Conservation (phyloP, 2,329 filamentous ascomycete species). For the Davidsoniella neocaledoniae region DNA sequence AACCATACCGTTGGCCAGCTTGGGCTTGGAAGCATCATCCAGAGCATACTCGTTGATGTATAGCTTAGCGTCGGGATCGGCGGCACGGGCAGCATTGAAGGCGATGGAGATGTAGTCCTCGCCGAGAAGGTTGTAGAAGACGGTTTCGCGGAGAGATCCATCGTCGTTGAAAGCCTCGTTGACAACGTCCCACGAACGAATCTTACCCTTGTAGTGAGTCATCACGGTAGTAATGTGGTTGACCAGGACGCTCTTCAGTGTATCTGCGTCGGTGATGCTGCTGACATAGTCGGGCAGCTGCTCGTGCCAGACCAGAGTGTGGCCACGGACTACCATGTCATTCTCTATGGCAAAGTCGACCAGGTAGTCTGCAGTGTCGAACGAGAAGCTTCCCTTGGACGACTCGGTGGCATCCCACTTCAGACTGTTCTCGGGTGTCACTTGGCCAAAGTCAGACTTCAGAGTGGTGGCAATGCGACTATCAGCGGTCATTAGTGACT, state of each 20-base stretch:
- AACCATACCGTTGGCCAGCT: slow-evolving; percentile 37
- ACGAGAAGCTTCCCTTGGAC: slow-evolving; percentile 35
- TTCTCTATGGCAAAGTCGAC: slow-evolving; percentile 41
- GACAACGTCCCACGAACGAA: slow-evolving; percentile 45
- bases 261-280: slow-evolving; percentile 32
- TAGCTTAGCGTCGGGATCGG: slow-evolving; percentile 49
- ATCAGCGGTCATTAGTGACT: slow-evolving; percentile 30
- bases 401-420: slow-evolving; percentile 46
- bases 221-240: slow-evolving; percentile 43
- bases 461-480: slow-evolving; percentile 37
- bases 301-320: slow-evolving; percentile 50
- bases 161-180: slow-evolving; percentile 50
- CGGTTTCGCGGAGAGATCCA: slow-evolving; percentile 38
- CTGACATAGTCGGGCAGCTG: slow-evolving; percentile 44
- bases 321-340: slow-evolving; percentile 43
- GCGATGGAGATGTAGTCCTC: slow-evolving; percentile 54
- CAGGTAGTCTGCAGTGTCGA: slow-evolving; percentile 38
- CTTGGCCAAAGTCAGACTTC: slow-evolving; percentile 42
- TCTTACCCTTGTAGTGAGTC: slow-evolving; percentile 44
- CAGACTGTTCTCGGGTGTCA: slow-evolving; percentile 54
- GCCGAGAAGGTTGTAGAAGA: slow-evolving; percentile 52
- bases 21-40: slow-evolving; percentile 40
- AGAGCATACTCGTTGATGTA: slow-evolving; percentile 67
- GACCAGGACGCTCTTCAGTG: slow-evolving; percentile 38
- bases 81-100: slow-evolving; percentile 48